phyloP scores from a whole-genome alignment of 2,329 filamentous ascomycete species.

The Aspergillus sp. region DNA sequence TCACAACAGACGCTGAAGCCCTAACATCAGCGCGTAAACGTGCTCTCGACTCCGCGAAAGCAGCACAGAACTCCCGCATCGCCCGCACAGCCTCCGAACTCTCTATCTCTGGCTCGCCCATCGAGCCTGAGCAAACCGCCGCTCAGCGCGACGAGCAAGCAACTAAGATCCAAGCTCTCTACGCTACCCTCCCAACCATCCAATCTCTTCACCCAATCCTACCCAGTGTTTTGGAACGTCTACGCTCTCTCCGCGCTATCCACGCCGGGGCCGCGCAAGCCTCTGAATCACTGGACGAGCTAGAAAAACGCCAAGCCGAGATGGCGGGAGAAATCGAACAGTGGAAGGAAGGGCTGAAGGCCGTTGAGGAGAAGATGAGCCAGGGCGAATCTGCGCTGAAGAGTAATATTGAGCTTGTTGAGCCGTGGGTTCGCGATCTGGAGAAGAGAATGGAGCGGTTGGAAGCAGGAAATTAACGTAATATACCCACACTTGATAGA shows the following conservation, averaged over 20 bases:
- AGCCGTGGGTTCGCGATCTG: conserved; percentile 83
- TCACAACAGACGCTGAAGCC: conserved; percentile 46
- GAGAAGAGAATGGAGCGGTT: conserved; percentile 72
- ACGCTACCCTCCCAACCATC: conserved; percentile 83
- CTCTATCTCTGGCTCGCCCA: conserved; percentile 28
- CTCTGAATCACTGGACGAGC: conserved; percentile 69
- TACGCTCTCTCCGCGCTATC: conserved; percentile 78
- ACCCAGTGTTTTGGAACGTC: conserved; percentile 78
- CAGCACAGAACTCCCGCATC: conserved; percentile 40
- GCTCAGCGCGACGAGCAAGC: conserved; percentile 63
- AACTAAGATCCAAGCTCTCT: conserved; percentile 87
- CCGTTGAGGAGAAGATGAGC: conserved; percentile 72
- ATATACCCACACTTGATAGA: not conserved
- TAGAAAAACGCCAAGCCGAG: conserved; percentile 78
- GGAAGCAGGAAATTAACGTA: conserved; percentile 31
- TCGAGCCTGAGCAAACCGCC: conserved; percentile 57
- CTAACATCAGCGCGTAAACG: conserved; percentile 45
- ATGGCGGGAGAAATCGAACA: conserved; percentile 80
- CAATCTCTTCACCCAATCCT: conserved; percentile 82
- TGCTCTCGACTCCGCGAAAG: conserved; percentile 43
- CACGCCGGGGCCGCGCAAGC: conserved; percentile 86
- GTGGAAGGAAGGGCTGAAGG: conserved; percentile 79
- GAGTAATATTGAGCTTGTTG: conserved; percentile 79
- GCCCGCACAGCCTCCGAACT: conserved; percentile 29
- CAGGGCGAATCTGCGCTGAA: conserved; percentile 70